Evolutionary conservation across 495 filamentous ascomycete species (phyloP), one percentile per base, ranked within the genome.

Genomic region (Penicillium crystallinum): DNA sequence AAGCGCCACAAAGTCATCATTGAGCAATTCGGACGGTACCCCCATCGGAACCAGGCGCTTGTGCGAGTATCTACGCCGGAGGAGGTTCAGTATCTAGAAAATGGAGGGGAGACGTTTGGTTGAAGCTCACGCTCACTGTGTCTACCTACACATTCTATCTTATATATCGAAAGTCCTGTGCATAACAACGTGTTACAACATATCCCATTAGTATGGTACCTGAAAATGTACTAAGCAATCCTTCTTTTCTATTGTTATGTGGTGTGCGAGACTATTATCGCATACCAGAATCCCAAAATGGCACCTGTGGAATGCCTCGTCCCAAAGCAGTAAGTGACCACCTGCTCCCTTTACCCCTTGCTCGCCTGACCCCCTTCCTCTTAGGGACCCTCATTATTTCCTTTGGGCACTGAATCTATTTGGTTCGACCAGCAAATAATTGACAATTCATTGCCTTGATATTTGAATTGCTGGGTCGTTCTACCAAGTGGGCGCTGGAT

Each of bases 1-100:
- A 57, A 55, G 35, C 54, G 55, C 6, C 61, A 66, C 39, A 59
- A 61, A 46, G 63, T 59, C 25, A 66, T 66, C 12, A 58, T 66
- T 46, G 60, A 64, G 45, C 57, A 18, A 15, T 66, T 66, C 49
- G 60, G 63, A n/a, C 58, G 60, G 19, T 66, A 66, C 38, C 63
- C 63, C 9, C 60, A 66, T 44, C 54, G 63, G 1, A 66, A 66
- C 29, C 29, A 51, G 18, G 57, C 57, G 10, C 12, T 66, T 23
- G 63, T 55, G 1, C 52, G 63, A 35, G 36, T 31, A 1, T 49
- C 63, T 23, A 66, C 63, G 6, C 34, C 37, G 6, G 63, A 66
- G 18, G 63, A 66, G 30, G 36, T 52, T 25, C 50, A 57, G 3
- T 66, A 66, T 37, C 19, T 66, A 31, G 37, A 61, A 15, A 61